Evolutionary conservation across 805 yeast genomes (phyloP).

Genomic region (Zygoascus ofunaensis): DNA sequence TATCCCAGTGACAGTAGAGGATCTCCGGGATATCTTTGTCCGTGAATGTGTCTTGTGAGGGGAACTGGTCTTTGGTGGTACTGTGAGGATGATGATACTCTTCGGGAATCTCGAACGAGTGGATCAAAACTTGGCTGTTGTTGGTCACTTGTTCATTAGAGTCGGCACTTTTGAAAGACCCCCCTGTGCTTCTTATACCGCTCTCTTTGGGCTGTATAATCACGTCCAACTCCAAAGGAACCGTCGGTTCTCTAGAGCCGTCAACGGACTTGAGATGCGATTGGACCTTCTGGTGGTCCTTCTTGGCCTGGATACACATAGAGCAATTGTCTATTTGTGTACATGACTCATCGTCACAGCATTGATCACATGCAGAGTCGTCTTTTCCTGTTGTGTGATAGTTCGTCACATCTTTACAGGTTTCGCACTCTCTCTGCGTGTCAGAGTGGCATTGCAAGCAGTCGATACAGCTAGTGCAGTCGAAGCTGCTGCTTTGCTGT

Average conservation of each 20-base stretch:
- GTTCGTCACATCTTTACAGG: too few species aligned
- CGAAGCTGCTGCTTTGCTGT: neutral
- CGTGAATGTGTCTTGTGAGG: too few species aligned
- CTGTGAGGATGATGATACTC: too few species aligned
- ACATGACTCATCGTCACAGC: neutral
- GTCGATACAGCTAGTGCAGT: neutral
- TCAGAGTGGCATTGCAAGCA: neutral
- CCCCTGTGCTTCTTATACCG: neutral
- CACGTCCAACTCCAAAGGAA: neutral
- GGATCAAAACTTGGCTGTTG: too few species aligned
- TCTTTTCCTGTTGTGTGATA: too few species aligned
- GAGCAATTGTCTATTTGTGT: neutral
- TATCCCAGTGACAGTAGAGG: slow-evolving; percentile 30
- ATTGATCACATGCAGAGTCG: too few species aligned
- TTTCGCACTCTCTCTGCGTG: neutral
- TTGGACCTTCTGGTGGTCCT: neutral
- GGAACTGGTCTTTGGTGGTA: too few species aligned
- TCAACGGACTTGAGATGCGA: too few species aligned
- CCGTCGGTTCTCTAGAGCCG: too few species aligned
- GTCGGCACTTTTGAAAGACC: too few species aligned
- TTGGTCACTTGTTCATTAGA: too few species aligned
- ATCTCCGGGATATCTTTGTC: slow-evolving; percentile 1
- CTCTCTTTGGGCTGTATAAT: neutral
- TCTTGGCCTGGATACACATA: neutral
- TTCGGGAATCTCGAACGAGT: too few species aligned